Evolutionary conservation across 768 basidiomycete species (phyloP).

Genomic region (Hypholoma sublateritium): DNA sequence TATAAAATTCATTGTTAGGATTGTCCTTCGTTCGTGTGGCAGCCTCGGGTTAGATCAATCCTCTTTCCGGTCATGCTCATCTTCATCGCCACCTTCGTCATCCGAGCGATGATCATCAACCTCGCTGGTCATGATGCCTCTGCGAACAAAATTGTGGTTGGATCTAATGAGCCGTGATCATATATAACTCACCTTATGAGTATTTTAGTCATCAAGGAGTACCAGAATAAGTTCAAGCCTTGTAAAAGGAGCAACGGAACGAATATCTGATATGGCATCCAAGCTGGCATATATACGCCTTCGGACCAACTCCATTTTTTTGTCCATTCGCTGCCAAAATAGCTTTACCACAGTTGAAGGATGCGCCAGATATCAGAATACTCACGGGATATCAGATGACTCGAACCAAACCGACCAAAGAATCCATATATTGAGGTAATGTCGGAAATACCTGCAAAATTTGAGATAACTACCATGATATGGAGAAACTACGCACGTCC

Average conservation of each 20-base stretch:
- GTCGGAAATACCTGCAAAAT: slow-evolving; percentile 80
- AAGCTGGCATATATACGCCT: slow-evolving; percentile 70
- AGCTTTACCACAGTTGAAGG: not conserved
- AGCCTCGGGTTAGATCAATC: not conserved
- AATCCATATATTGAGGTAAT: slow-evolving; percentile 85
- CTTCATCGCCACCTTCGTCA: slow-evolving; percentile 65
- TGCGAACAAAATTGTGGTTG: slow-evolving; percentile 26
- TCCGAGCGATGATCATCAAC: slow-evolving; percentile 80
- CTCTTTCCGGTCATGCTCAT: slow-evolving; percentile 26
- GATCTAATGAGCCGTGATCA: not conserved
- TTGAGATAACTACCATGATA: not conserved
- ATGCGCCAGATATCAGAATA: slow-evolving; percentile 12
- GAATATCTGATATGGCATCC: slow-evolving; percentile 87
- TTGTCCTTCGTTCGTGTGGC: not conserved
- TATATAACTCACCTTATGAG: slow-evolving; percentile 56
- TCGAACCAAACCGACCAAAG: slow-evolving; percentile 87
- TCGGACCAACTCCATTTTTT: slow-evolving; percentile 60
- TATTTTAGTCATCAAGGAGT: slow-evolving; percentile 79
- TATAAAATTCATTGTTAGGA: not conserved
- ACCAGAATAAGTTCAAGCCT: slow-evolving; percentile 92
- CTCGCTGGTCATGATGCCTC: slow-evolving; percentile 48
- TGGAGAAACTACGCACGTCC: slow-evolving; percentile 64
- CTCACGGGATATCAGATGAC: slow-evolving; percentile 73
- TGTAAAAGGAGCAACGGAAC: slow-evolving; percentile 73
- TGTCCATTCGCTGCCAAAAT: slow-evolving; percentile 36